These are phyloP conservation scores for Boletus patriciae DNA, from an alignment of 768 basidiomycete genomes.

Conservation along the genomic window DNA sequence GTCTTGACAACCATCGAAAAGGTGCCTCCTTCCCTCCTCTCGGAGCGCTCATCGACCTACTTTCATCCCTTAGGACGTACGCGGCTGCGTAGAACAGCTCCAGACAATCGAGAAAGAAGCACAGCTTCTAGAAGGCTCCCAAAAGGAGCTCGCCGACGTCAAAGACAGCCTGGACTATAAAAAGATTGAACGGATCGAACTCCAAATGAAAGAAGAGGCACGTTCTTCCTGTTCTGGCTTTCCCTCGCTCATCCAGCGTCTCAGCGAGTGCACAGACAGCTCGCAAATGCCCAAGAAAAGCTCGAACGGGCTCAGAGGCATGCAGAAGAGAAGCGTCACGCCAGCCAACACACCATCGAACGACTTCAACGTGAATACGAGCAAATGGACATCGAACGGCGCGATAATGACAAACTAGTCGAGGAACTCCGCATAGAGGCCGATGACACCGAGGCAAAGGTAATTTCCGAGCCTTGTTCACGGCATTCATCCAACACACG, in stretches of 20 bases:
- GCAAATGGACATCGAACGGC: conserved; percentile 70
- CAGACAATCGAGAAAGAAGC: conserved; percentile 71
- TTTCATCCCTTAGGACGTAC: conserved; percentile 55
- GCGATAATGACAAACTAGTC: conserved; percentile 75
- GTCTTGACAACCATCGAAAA: conserved; percentile 74
- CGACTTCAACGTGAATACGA: conserved; percentile 77
- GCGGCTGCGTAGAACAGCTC: conserved; percentile 72
- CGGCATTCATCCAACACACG: neutral
- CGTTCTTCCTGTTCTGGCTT: conserved; percentile 7
- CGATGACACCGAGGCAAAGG: conserved; percentile 66
- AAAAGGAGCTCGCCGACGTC: conserved; percentile 67
- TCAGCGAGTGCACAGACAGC: conserved; percentile 80
- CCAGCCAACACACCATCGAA: conserved; percentile 73
- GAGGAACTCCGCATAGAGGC: conserved; percentile 75
- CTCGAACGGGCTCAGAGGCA: conserved; percentile 76
- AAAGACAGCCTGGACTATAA: conserved; percentile 70
- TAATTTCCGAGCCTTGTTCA: conserved; percentile 20
- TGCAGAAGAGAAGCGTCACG: conserved; percentile 73
- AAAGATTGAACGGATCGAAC: conserved; percentile 70
- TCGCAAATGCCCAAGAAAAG: conserved; percentile 80
- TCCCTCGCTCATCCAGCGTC: neutral
- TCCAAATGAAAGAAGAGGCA: conserved; percentile 69
- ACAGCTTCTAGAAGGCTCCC: conserved; percentile 56
- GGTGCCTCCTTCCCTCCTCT: conserved; percentile 37
- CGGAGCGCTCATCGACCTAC: neutral